Conservation (phyloP, 2,329 filamentous ascomycete genomes). For the Stylonectria norvegica region DNA sequence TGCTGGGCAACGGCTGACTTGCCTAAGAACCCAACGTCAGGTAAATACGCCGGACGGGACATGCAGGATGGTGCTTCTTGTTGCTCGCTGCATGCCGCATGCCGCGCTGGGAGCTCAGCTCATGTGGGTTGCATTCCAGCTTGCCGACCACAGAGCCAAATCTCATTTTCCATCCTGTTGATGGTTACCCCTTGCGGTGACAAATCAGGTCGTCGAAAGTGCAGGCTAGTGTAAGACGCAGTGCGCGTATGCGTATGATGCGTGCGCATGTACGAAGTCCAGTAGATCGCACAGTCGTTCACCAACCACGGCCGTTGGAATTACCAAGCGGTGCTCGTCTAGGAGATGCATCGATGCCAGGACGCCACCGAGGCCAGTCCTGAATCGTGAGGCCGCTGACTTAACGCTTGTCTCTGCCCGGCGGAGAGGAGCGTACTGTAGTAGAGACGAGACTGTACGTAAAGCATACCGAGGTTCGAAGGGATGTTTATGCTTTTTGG, state of each 20-base stretch:
- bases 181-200: slow-evolving; percentile 12
- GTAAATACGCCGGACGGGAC: no score
- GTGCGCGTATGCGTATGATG: slow-evolving; percentile 1
- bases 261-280: slow-evolving; percentile 1
- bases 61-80: no score
- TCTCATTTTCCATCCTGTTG: slow-evolving; percentile 19
- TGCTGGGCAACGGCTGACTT: no score
- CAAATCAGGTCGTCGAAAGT: slow-evolving; percentile 11
- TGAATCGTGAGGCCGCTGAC: neutral
- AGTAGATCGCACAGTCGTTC: neutral
- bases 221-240: slow-evolving; percentile 8
- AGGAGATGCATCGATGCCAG: neutral
- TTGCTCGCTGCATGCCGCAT: neutral
- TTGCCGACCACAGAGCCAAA: slow-evolving; percentile 2
- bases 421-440: no score
- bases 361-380: slow-evolving; percentile 1
- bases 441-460: no score
- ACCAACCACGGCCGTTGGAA: slow-evolving; percentile 10
- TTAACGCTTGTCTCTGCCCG: no score
- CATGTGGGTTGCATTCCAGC: slow-evolving; percentile 16
- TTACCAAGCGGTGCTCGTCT: slow-evolving; percentile 12
- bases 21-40: no score
- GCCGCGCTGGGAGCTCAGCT: slow-evolving; percentile 9
- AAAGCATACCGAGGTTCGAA: no score
- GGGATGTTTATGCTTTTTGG: no score